phyloP scores from a whole-genome alignment of 2,329 filamentous ascomycete species.

The Cytospora leucostoma region DNA sequence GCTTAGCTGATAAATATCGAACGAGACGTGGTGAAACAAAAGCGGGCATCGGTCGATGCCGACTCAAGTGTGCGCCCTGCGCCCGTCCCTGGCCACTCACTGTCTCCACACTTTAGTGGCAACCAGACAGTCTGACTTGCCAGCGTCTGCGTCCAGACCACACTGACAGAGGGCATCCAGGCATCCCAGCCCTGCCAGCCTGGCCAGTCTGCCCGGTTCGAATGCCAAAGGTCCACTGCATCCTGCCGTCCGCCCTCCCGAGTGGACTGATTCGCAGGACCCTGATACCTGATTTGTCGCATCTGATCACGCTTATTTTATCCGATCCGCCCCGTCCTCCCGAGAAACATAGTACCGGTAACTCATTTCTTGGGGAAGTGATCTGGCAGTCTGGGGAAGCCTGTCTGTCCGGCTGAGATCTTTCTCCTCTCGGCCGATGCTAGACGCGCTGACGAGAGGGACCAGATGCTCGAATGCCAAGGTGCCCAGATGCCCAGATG shows the following conservation, averaged over 20 bases:
- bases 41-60: slow-evolving; percentile 29
- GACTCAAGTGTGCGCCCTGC: slow-evolving; percentile 1
- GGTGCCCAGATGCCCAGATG: background rate
- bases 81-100: too few species aligned
- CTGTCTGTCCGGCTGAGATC: background rate
- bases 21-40: slow-evolving; percentile 24
- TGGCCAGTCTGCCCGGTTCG: background rate
- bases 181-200: too few species aligned
- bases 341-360: background rate
- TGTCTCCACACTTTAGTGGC: too few species aligned
- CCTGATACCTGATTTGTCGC: slow-evolving; percentile 1
- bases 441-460: background rate
- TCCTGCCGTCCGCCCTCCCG: background rate
- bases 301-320: slow-evolving; percentile 10
- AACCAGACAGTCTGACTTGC: background rate
- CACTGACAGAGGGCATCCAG: background rate
- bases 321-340: slow-evolving; percentile 14
- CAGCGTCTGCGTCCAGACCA: slow-evolving; percentile 7
- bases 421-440: background rate
- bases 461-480: too few species aligned
- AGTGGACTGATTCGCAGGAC: background rate
- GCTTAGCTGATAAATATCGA: slow-evolving; percentile 23
- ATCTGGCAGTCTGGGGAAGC: slow-evolving; percentile 13
- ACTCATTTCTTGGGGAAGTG: slow-evolving; percentile 15
- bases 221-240: slow-evolving; percentile 5